Percentiles rank a stretch among this genome's conserved stretches.
These are phyloP conservation scores for Grammothele lineata DNA, from an alignment of 768 basidiomycete species.

Conservation along the genomic window DNA sequence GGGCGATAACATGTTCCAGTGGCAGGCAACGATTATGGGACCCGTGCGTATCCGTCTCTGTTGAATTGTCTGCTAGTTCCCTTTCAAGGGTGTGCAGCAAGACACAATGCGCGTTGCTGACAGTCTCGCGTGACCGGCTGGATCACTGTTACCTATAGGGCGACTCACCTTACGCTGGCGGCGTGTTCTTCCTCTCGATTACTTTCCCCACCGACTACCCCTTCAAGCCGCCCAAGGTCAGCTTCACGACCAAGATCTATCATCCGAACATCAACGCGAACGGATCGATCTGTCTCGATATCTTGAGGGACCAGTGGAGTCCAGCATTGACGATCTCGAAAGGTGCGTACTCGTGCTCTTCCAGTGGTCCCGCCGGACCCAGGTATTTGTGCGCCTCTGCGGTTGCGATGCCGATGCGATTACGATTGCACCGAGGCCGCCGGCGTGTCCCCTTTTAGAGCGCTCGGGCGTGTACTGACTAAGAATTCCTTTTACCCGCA, in stretches of 20 bases:
- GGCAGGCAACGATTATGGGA: conserved; percentile 99
- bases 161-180: conserved; percentile 97
- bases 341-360: conserved; percentile 46
- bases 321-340: conserved; percentile 99
- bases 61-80: conserved; percentile 4
- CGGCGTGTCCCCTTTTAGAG: neutral
- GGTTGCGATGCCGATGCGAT: neutral
- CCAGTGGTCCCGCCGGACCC: neutral
- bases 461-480: conserved; percentile 2
- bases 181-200: conserved; percentile 97
- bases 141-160: conserved; percentile 47
- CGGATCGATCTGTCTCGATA: conserved; percentile 97
- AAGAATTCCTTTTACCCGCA: conserved; percentile 27
- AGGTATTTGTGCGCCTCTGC: neutral
- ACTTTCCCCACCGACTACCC: conserved; percentile 97
- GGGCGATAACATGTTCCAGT: conserved; percentile 98
- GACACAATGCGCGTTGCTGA: conserved; percentile 11
- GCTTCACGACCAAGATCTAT: conserved; percentile 99
- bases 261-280: conserved; percentile 99
- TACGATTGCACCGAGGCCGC: neutral
- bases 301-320: conserved; percentile 98
- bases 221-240: conserved; percentile 99
- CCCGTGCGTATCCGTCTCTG: conserved; percentile 57
- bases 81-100: too few relatives aligned
- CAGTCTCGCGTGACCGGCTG: conserved; percentile 6